Evolutionary conservation across 1,139 yeast genomes (phyloP), one percentile per base, ranked within the genome.

Genomic region (Kluyveromyces marxianus): DNA sequence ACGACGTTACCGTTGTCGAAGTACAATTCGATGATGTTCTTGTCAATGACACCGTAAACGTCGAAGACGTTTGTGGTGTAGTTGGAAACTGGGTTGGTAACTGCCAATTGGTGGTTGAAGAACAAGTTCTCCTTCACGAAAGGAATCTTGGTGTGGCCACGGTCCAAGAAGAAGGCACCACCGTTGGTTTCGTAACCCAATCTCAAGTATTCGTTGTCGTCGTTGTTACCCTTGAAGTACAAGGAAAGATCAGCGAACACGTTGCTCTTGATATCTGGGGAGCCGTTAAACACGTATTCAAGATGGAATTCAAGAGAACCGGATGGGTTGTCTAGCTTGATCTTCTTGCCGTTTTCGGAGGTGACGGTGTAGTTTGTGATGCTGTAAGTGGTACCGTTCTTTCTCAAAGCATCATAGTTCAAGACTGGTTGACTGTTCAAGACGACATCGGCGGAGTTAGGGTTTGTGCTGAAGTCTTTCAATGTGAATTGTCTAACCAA

Each of bases 401-500:
- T 26, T 34, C 42, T 39, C 38, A 38, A n/a, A 2, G 14, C 26
- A 24, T 28, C 25, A 29, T 29, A 42, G 44, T 54, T 45, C 28
- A 54, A 34, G 6, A 57, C 45, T 10, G 68, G 68, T 4, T 48
- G 46, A 42, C 62, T 62, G 38, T 53, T 50, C 41, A 65, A 49
- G 4, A 48, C 46, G 41, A 59, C 42, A 36, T 54, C 50, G 21
- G 52, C 48, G 25, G 55, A 47, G 31, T 57, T 61, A 14, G 58
- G 55, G 44, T 62, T 63, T 14, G 54, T 54, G 4, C 49, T 44
- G 35, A 53, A 58, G 29, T 56, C 54, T 34, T 52, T 57, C 47
- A 68, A 47, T 6, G 65, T 54, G 40, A 63, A 50, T 41, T 57
- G 56, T 36, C 71, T 57, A 5, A 59, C 60, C 25, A 66, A 47